Conservation (phyloP, 495 filamentous ascomycete species). For the Xylaria curta region DNA sequence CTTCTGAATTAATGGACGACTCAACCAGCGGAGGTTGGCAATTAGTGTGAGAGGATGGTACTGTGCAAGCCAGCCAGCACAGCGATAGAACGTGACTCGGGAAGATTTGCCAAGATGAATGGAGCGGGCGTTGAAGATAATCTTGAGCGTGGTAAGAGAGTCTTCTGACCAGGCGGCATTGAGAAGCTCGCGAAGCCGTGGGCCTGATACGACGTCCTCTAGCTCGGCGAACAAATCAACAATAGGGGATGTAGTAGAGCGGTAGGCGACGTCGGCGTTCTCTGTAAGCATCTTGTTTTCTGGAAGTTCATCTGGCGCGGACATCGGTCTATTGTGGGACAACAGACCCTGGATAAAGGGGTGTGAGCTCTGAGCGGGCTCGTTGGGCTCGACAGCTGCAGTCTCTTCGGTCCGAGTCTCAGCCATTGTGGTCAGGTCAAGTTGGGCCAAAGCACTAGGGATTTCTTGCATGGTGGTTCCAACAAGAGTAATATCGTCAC, state of each 20-base stretch:
- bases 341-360: slow-evolving; percentile 16
- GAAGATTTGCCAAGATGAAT: slow-evolving; percentile 57
- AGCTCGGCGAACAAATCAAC: slow-evolving; percentile 54
- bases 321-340: neutral
- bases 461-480: neutral
- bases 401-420: neutral
- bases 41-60: slow-evolving; percentile 53
- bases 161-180: slow-evolving; percentile 50
- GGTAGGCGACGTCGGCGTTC: slow-evolving; percentile 47
- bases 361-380: neutral
- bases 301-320: slow-evolving; percentile 22
- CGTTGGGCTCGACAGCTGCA: neutral
- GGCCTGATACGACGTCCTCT: slow-evolving; percentile 39
- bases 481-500: neutral
- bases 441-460: neutral
- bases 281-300: slow-evolving; percentile 53
- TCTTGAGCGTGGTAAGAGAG: slow-evolving; percentile 50
- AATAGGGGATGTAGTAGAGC: slow-evolving; percentile 46
- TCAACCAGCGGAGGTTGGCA: slow-evolving; percentile 53
- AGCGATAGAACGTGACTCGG: slow-evolving; percentile 48
- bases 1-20: slow-evolving; percentile 52
- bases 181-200: slow-evolving; percentile 43
- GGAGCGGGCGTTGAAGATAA: slow-evolving; percentile 58
- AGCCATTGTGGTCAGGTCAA: neutral
- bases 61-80: slow-evolving; percentile 52